Evolutionary conservation across 176 grass and related monocot species (phyloP).

Genomic region (Ensete ventricosum): DNA sequence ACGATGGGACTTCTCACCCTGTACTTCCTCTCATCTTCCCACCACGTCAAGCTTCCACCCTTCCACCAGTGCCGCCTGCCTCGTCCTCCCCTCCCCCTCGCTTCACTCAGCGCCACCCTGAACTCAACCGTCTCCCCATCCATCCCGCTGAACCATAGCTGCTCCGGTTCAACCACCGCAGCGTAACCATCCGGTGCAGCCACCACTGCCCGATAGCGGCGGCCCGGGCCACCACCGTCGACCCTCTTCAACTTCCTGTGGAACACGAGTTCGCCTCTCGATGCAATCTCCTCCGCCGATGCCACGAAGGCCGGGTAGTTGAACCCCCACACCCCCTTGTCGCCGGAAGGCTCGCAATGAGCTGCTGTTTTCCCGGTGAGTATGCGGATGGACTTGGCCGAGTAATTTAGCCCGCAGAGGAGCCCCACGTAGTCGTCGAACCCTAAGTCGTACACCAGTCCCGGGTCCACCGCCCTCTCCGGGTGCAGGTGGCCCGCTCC

Average conservation of each 20-base stretch:
- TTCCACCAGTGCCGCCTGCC: neutral
- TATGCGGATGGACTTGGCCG: slow-evolving; percentile 1
- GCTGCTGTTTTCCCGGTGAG: slow-evolving; percentile 37
- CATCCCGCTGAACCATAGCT: neutral
- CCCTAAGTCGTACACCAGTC: slow-evolving; percentile 66
- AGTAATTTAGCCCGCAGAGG: slow-evolving; percentile 74
- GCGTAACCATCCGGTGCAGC: slow-evolving; percentile 49
- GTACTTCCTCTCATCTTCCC: neutral
- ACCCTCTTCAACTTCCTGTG: slow-evolving; percentile 39
- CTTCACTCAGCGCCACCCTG: neutral
- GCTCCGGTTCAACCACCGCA: slow-evolving; percentile 45
- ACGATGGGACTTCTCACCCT: slow-evolving; percentile 5
- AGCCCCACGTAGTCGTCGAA: slow-evolving; percentile 61
- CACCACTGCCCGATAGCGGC: slow-evolving; percentile 47
- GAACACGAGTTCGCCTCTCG: neutral
- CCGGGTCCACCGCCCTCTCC: slow-evolving; percentile 51
- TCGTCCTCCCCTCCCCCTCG: neutral
- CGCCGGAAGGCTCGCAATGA: slow-evolving; percentile 31
- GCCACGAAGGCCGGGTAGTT: slow-evolving; percentile 13
- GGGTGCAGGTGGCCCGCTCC: slow-evolving; percentile 77
- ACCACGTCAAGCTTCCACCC: neutral
- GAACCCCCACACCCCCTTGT: slow-evolving; percentile 6
- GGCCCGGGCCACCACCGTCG: slow-evolving; percentile 48
- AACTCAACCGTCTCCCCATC: slow-evolving; percentile 1
- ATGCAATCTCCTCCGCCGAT: neutral